Evolutionary conservation across 179 eudicot genomes (phyloP), one percentile per base, ranked within the genome.

Genomic region (Heliamphora pulchella): DNA sequence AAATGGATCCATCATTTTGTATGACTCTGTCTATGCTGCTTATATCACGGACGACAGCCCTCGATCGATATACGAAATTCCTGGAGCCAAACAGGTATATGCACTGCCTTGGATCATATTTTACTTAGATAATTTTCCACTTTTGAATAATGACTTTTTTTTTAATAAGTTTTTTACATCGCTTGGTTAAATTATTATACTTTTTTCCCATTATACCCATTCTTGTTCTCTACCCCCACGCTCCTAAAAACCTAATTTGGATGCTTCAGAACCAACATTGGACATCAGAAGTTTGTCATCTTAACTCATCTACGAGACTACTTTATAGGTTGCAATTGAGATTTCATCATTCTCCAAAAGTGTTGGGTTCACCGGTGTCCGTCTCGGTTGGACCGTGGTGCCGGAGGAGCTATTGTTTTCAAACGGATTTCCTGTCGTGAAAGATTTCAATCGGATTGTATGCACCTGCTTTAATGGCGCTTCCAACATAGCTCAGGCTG

Each of bases 381-480:
- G 98, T 80, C 83, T 95, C n/a, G 98, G 98, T 83, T 95, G 97
- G 98, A 95, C 98, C 44, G 98, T 90, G 59, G 85, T 93, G 81
- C 97, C 97, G 1, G 90, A 91, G 78, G 91, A 88, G 81, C 92
- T 93, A 51, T 76, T 80, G 54, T 91, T 82, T 84, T 95, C 97
- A 78, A 92, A 95, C 82, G 98, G 97, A 58, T 90, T 86, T 85
- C 94, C 97, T 20, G 89, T 95, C 20, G 94, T 92, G 8, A 88
- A 91, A 82, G 98, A 95, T 87, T 95, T 87, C 72, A 91, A 93
- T 77, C 92, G 97, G 78, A 93, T 93, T 82, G 94, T 95, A 22
- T 90, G 91, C 73, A 95, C 98, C 82, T 86, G 93, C 82, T 95
- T 95, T 81, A 95, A 95, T 85, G 97, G 98, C 70, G 97, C 98